phyloP scores from a whole-genome alignment of 1,139 yeast species.

The Blastobotrys malaysiensis region DNA sequence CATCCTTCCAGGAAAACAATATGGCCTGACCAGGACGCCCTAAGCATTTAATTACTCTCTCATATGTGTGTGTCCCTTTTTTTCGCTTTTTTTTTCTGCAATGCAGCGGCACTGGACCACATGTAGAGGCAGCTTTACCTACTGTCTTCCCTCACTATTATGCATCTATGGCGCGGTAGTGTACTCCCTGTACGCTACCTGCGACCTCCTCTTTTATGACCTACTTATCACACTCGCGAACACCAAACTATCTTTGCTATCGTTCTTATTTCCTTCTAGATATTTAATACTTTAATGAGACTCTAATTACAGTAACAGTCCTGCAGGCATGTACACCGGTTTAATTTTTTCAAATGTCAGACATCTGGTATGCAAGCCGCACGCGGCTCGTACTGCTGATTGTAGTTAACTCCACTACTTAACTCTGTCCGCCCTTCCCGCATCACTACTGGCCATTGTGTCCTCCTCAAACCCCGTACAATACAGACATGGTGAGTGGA shows the following conservation, averaged over 20 bases:
- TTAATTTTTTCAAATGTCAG: not conserved
- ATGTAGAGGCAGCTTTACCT: not conserved
- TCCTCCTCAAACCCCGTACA: no score
- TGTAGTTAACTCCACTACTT: not conserved
- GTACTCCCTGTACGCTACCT: not conserved
- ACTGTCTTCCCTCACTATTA: not conserved
- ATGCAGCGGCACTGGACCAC: not conserved
- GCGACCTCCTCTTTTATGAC: not conserved
- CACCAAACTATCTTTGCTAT: not conserved
- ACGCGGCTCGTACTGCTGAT: no score
- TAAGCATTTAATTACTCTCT: not conserved
- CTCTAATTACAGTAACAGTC: not conserved
- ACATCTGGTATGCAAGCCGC: not conserved
- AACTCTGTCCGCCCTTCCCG: not conserved
- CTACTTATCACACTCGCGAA: not conserved
- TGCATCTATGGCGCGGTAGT: not conserved
- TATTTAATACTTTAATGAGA: not conserved
- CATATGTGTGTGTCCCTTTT: not conserved
- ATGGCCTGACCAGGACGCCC: not conserved
- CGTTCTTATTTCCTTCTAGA: not conserved
- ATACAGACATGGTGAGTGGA: not conserved
- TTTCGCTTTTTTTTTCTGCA: not conserved
- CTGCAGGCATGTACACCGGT: not conserved
- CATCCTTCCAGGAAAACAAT: slow-evolving; percentile 17
- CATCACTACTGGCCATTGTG: not conserved